Conservation (phyloP, 2,329 filamentous ascomycete genomes). For the Trichocomaceae sp. region DNA sequence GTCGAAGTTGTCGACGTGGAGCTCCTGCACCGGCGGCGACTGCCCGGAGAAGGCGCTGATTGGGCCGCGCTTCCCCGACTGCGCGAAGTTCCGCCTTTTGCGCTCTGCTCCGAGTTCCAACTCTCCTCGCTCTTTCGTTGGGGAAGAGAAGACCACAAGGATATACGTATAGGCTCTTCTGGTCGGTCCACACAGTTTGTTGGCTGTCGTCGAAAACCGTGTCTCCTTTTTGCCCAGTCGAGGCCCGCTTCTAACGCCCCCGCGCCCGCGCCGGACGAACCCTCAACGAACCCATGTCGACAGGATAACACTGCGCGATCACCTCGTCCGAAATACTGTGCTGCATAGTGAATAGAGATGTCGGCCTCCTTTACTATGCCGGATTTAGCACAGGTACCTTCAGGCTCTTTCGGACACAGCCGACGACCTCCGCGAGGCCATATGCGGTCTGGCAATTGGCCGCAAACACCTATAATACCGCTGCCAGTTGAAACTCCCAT, state of each 20-base stretch:
- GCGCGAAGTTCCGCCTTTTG: not conserved
- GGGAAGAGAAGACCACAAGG: not conserved
- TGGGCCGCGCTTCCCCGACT: not conserved
- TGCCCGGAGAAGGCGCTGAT: not conserved
- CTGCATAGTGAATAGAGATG: conserved; percentile 19
- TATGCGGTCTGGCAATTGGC: conserved; percentile 27
- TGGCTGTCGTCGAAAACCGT: not conserved
- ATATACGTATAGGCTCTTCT: not conserved
- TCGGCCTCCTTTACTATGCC: conserved; percentile 27
- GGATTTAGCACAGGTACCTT: conserved; percentile 24
- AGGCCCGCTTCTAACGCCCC: not conserved
- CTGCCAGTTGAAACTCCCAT: conserved; percentile 20
- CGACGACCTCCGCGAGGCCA: conserved; percentile 28
- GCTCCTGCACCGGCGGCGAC: not conserved
- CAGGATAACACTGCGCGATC: not conserved
- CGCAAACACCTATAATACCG: conserved; percentile 20
- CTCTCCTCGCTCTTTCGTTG: not conserved
- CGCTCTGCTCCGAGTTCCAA: not conserved
- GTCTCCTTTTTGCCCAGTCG: not conserved
- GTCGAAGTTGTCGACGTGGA: not conserved
- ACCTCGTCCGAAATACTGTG: not conserved
- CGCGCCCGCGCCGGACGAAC: conserved; percentile 1
- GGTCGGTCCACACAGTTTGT: not conserved
- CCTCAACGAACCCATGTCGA: conserved; percentile 4
- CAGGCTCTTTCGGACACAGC: conserved; percentile 20